Base-by-base conservation (phyloP, 495 filamentous ascomycete species). In the Penicillium subrubescens region DNA sequence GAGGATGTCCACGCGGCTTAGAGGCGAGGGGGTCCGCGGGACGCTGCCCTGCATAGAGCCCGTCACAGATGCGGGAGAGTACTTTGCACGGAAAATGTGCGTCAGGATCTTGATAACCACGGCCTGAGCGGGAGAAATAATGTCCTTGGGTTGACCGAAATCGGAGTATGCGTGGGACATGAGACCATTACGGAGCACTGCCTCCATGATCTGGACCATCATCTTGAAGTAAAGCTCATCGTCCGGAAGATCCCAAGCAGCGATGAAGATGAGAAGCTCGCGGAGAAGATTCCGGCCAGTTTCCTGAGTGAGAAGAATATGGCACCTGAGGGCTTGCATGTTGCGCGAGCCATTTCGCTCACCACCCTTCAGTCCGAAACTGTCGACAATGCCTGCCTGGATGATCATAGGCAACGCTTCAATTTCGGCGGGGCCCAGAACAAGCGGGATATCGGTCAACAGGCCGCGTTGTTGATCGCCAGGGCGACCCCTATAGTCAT, bases 331-430 rank as follows among this genome's bases (percentile, higher is more conserved):
- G 43, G 90, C 89, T 72, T 96, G 91, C 75, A 94, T 88, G 70
- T 94, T 95, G 67, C 88, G 87, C 3, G 87, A 82, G 17, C 86
- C 89, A 69, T 89, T 88, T 15, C 81, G 73, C 68, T 82, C 79
- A 14, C 77, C 79, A 23, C 75, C 77, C 66, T 80, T 83, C 12
- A 81, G 69, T 8, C 77, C 79, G 41, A 81, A 79, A 58, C 75
- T 79, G 61, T 81, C 79, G 19, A 94, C 88, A 56, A 97, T 95
- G 63, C 92, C 93, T 8, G 89, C 90, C 73, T 97, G 94, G 62
- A 97, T 87, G 48, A 96, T 93, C 92, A 97, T 96, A 50, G 95
- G 93, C 60, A 97, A 79, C 8, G 93, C 92, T 74, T 97, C 93
- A 52, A 97, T 97, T 76, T 97, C 94, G 50, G 90, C 91, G 0